phyloP scores from a whole-genome alignment of 768 basidiomycete genomes.

The Rossbeevera mucosa region DNA sequence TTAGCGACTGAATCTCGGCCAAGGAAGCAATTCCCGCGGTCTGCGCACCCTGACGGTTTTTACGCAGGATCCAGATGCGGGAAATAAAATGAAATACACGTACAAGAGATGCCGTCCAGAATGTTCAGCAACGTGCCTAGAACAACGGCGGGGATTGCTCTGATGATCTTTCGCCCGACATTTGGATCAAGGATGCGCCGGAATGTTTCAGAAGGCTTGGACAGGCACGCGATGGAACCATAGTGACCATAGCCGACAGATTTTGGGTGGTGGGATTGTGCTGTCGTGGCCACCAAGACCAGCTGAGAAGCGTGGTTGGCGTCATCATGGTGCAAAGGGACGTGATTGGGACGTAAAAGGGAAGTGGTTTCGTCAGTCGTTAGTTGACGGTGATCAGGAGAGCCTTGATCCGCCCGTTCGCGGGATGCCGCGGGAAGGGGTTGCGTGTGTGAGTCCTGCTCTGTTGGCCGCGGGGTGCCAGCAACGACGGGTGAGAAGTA shows the following conservation, averaged over 20 bases:
- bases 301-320: not conserved
- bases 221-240: conserved; percentile 8
- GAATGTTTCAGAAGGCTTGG: conserved; percentile 8
- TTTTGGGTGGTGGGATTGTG: conserved; percentile 11
- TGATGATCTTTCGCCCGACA: conserved; percentile 22
- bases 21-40: not conserved
- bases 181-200: conserved; percentile 13
- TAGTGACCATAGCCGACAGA: not conserved
- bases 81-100: conserved; percentile 27
- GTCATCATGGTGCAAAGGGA: conserved; percentile 1
- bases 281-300: not conserved
- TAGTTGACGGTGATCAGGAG: not conserved
- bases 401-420: not conserved
- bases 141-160: conserved; percentile 75
- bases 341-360: conserved; percentile 13
- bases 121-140: conserved; percentile 85
- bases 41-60: conserved; percentile 3
- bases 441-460: not conserved
- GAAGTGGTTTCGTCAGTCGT: conserved; percentile 19
- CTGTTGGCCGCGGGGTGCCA: not conserved
- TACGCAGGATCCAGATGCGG: conserved; percentile 3
- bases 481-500: conserved; percentile 4
- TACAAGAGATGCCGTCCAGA: conserved; percentile 89
- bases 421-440: not conserved
- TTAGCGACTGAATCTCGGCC: conserved; percentile 3